Conservation (phyloP, 2,329 filamentous ascomycete genomes). For the Claviceps sp. region DNA sequence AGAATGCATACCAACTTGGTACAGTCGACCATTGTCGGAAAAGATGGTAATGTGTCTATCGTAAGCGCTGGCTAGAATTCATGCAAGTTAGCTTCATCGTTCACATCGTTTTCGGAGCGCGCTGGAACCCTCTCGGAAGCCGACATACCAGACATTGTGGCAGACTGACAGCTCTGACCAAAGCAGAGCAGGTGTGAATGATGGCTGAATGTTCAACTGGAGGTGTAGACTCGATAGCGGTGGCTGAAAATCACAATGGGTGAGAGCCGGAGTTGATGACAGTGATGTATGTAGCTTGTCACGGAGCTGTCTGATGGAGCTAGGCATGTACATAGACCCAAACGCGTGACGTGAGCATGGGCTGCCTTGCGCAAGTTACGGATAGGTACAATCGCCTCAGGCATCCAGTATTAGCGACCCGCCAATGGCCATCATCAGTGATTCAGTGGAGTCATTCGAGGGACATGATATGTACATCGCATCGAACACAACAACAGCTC, state of each 20-base stretch:
- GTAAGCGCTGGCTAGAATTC: slow-evolving; percentile 54
- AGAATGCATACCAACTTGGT: slow-evolving; percentile 84
- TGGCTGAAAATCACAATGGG: slow-evolving; percentile 4
- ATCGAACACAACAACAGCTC: slow-evolving; percentile 1
- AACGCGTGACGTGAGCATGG: slow-evolving; percentile 36
- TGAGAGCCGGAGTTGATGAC: slow-evolving; percentile 3
- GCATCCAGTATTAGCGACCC: slow-evolving; percentile 7
- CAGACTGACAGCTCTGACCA: slow-evolving; percentile 11
- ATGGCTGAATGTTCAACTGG: neutral
- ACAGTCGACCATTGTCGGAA: slow-evolving; percentile 93
- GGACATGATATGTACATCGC: neutral
- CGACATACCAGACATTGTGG: slow-evolving; percentile 40
- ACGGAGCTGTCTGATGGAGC: slow-evolving; percentile 4
- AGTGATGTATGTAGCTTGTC: slow-evolving; percentile 3
- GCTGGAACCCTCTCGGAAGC: neutral
- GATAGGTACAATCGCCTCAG: slow-evolving; percentile 16
- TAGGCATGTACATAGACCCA: slow-evolving; percentile 8
- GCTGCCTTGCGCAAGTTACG: slow-evolving; percentile 11
- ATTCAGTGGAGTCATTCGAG: slow-evolving; percentile 2
- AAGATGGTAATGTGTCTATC: slow-evolving; percentile 99
- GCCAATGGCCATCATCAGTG: neutral
- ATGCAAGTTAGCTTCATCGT: slow-evolving; percentile 13
- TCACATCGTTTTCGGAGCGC: neutral
- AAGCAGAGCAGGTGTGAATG: slow-evolving; percentile 2
- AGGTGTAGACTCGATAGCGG: neutral